Conservation (phyloP, 192 early-diverging fungal species). For the Phycomyces nitens region DNA sequence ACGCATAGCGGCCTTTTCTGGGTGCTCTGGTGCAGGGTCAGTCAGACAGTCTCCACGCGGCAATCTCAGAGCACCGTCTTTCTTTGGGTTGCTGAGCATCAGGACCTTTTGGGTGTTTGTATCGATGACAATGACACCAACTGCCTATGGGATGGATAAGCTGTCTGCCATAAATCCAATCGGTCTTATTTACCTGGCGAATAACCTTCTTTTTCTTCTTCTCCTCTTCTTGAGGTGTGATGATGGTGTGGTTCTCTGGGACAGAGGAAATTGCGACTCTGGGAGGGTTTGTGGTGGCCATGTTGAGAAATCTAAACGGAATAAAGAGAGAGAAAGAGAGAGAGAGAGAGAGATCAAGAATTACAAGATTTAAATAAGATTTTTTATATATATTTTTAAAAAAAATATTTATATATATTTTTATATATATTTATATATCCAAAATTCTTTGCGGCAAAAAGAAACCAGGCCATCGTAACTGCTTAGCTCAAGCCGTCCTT, state of each 20-base stretch:
- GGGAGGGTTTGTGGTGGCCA: no score
- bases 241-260: background rate
- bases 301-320: no score
- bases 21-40: slow-evolving; percentile 9
- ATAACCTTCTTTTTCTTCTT: slow-evolving; percentile 17
- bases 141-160: slow-evolving; percentile 5
- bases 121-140: slow-evolving; percentile 28
- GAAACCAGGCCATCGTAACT: no score
- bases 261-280: no score
- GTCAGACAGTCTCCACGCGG: slow-evolving; percentile 19
- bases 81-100: slow-evolving; percentile 26
- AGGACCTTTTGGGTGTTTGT: slow-evolving; percentile 6
- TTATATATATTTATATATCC: no score
- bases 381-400: no score
- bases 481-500: no score
- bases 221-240: background rate
- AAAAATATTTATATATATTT: no score
- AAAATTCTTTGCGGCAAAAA: no score
- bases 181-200: slow-evolving; percentile 13
- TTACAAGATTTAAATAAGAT: no score
- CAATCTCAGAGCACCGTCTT: slow-evolving; percentile 21
- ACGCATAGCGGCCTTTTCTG: slow-evolving; percentile 24
- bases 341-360: no score
- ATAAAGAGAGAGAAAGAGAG: no score
- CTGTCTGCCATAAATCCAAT: background rate